A percentile compares a stretch with the other conserved stretches of the same genome.
Conservation (phyloP, 1,139 yeast species). For the Sugiyamaella sp. region DNA sequence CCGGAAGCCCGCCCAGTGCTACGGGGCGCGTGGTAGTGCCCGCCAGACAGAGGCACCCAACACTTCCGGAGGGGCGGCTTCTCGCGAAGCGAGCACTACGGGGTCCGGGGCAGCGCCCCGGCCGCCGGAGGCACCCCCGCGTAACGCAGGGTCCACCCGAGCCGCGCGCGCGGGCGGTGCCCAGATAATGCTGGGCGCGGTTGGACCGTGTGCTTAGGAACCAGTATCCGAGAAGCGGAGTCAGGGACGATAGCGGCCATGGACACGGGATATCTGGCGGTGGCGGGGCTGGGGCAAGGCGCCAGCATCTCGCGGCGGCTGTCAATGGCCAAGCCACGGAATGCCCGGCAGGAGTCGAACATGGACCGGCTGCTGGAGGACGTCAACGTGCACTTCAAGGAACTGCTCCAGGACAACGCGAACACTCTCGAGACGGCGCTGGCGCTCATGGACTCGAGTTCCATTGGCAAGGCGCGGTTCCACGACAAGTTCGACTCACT, state of each 20-base stretch:
- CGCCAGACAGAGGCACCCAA: too few species aligned
- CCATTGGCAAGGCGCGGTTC: slow-evolving; percentile 84
- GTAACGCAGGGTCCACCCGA: too few species aligned
- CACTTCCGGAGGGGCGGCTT: too few species aligned
- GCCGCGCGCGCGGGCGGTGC: too few species aligned
- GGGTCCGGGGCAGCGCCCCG: too few species aligned
- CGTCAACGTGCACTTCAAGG: slow-evolving; percentile 37
- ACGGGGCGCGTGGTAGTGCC: too few species aligned
- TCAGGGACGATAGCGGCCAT: background rate
- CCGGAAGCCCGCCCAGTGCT: too few species aligned
- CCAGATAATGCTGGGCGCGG: too few species aligned
- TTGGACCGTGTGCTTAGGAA: too few species aligned
- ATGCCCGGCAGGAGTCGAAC: slow-evolving; percentile 10
- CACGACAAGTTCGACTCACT: slow-evolving; percentile 58
- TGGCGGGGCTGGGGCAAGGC: slow-evolving; percentile 6
- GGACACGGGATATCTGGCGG: slow-evolving; percentile 8
- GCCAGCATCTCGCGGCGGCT: slow-evolving; percentile 21
- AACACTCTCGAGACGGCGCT: slow-evolving; percentile 86
- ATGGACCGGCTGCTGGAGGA: slow-evolving; percentile 27
- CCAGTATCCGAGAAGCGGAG: too few species aligned
- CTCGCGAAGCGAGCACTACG: too few species aligned
- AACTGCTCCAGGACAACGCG: slow-evolving; percentile 50
- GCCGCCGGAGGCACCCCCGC: too few species aligned
- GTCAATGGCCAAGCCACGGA: slow-evolving; percentile 16
- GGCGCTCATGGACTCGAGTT: slow-evolving; percentile 77